These are phyloP conservation scores for Dactylellina sp. DNA, from an alignment of 2,329 filamentous ascomycete species.

Conservation along the genomic window DNA sequence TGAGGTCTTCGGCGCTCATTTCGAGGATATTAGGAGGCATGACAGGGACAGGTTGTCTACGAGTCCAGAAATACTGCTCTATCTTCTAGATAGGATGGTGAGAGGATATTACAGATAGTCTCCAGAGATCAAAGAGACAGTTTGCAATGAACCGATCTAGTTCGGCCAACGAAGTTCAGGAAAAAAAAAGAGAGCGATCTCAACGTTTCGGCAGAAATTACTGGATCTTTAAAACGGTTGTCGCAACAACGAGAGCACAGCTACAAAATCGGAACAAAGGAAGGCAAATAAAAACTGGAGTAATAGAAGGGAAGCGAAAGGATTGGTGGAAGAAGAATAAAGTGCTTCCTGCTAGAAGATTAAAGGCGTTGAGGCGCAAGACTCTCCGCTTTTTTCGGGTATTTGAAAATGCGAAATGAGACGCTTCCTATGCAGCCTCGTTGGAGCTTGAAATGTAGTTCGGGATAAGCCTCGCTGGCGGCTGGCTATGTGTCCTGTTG, in stretches of 20 bases:
- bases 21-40: slow-evolving; percentile 46
- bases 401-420: neutral
- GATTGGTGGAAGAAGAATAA: neutral
- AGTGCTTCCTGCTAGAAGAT: neutral
- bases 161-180: neutral
- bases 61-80: neutral
- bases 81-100: neutral
- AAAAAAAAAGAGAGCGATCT: neutral
- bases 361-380: slow-evolving; percentile 7
- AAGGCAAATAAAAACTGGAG: neutral
- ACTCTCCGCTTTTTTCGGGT: neutral
- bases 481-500: neutral
- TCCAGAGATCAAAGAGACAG: neutral
- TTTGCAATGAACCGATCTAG: slow-evolving; percentile 4
- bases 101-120: neutral
- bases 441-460: neutral
- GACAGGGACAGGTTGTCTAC: neutral
- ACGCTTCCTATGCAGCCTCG: slow-evolving; percentile 11
- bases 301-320: neutral
- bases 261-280: slow-evolving; percentile 4
- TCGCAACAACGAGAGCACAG: slow-evolving; percentile 12
- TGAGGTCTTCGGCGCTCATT: slow-evolving; percentile 59
- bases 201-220: slow-evolving; percentile 1
- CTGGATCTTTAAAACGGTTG: slow-evolving; percentile 1
- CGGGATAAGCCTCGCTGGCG: slow-evolving; percentile 16